phyloP scores from a whole-genome alignment of 2,329 filamentous ascomycete species.

The Chaetomiaceae sp. region DNA sequence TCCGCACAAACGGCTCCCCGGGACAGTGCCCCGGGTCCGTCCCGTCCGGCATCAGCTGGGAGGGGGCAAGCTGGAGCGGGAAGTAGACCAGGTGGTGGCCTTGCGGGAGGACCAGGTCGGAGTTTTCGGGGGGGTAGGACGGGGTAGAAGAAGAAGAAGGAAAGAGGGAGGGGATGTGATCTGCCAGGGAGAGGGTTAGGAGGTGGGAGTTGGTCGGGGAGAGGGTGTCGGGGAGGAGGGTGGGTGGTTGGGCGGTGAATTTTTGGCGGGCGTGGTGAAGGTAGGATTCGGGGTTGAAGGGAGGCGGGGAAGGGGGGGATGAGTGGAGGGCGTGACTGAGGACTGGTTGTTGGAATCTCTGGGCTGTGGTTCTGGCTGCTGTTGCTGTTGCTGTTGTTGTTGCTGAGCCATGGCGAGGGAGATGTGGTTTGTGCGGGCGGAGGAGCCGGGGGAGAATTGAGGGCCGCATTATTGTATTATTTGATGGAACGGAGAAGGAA shows the following conservation, averaged over 20 bases:
- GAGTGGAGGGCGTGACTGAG: neutral
- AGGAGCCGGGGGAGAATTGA: neutral
- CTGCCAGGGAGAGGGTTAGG: constrained; percentile 55
- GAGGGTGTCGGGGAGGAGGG: constrained; percentile 40
- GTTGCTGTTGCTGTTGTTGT: neutral
- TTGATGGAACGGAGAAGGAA: no score
- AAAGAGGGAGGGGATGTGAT: constrained; percentile 49
- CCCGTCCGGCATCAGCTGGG: constrained; percentile 70
- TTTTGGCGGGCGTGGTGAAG: constrained; percentile 11
- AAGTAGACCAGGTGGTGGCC: constrained; percentile 88
- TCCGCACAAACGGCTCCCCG: constrained; percentile 63
- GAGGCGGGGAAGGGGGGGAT: neutral
- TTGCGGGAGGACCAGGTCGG: constrained; percentile 45
- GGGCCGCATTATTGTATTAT: neutral
- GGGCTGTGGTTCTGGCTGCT: no score
- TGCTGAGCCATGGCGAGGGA: neutral
- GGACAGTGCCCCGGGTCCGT: constrained; percentile 78
- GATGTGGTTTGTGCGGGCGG: neutral
- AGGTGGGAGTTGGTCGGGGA: constrained; percentile 61
- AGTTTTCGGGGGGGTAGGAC: neutral
- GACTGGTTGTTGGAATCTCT: neutral
- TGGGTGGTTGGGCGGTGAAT: constrained; percentile 14
- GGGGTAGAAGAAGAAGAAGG: constrained; percentile 38
- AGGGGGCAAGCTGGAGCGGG: constrained; percentile 61
- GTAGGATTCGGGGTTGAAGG: constrained; percentile 17